phyloP scores from a whole-genome alignment of 75 land plant genomes.

The Cryptomeria japonica region DNA sequence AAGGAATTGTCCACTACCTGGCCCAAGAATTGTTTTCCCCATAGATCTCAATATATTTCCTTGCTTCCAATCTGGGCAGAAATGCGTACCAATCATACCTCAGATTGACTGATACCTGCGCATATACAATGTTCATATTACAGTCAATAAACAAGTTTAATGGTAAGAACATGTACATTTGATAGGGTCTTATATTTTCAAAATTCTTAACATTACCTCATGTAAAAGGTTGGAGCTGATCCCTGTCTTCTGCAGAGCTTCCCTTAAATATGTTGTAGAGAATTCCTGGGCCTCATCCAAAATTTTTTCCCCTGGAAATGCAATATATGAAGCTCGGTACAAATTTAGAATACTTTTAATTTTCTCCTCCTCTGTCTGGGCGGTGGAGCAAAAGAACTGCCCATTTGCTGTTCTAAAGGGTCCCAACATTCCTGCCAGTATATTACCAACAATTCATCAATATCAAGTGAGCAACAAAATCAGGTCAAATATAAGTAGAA shows the following conservation, averaged over 20 bases:
- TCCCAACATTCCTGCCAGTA: too few species aligned
- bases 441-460: too few species aligned
- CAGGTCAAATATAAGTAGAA: too few species aligned
- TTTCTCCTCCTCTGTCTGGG: neutral
- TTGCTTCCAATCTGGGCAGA: neutral
- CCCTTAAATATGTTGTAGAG: neutral
- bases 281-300: neutral
- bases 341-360: neutral
- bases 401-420: neutral
- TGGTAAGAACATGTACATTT: neutral
- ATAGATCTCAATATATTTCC: neutral
- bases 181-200: too few species aligned
- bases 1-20: neutral
- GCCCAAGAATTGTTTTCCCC: neutral
- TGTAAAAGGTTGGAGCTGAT: neutral
- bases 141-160: too few species aligned
- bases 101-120: neutral
- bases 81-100: neutral
- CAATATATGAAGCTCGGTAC: neutral
- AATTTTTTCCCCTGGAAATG: neutral
- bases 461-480: too few species aligned
- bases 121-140: too few species aligned
- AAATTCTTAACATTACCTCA: neutral
- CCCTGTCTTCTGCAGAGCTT: neutral
- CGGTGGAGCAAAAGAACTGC: neutral